A percentile compares a stretch with the other conserved stretches of the same genome.
Conservation (phyloP, 768 basidiomycete genomes). For the Hysterangium stoloniferum region DNA sequence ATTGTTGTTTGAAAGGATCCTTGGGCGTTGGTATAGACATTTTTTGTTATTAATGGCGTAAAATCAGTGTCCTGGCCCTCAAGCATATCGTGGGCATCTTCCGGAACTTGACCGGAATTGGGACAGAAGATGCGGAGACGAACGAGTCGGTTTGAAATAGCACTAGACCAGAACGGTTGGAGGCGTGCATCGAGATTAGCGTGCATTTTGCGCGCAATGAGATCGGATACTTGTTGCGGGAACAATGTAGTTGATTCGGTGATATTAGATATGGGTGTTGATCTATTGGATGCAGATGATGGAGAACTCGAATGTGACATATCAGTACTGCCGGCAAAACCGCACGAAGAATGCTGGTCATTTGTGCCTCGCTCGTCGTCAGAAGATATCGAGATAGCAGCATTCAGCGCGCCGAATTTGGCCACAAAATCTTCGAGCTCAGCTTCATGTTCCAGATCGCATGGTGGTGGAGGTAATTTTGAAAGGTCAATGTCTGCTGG, state of each 20-base stretch:
- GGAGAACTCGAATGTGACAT: no score
- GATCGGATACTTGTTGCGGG: conserved; percentile 14
- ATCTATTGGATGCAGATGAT: no score
- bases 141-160: conserved; percentile 54
- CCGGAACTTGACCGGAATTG: conserved; percentile 23
- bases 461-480: conserved; percentile 47
- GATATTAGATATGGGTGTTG: no score
- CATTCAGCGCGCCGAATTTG: conserved; percentile 34
- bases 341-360: no score
- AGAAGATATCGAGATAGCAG: conserved; percentile 14
- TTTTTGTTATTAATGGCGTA: conserved; percentile 40
- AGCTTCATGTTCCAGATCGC: conserved; percentile 53
- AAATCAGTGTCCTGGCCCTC: conserved; percentile 21
- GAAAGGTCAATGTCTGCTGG: conserved; percentile 42
- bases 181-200: conserved; percentile 71
- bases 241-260: no score
- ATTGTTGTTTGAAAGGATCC: conserved; percentile 69
- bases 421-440: conserved; percentile 50
- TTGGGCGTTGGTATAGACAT: conserved; percentile 53
- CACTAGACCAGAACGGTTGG: conserved; percentile 74
- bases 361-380: neutral
- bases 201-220: conserved; percentile 42
- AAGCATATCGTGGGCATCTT: conserved; percentile 7
- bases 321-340: no score
- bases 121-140: conserved; percentile 52